phyloP scores from a whole-genome alignment of 2,329 filamentous ascomycete genomes.

The Stylonectria norvegica region DNA sequence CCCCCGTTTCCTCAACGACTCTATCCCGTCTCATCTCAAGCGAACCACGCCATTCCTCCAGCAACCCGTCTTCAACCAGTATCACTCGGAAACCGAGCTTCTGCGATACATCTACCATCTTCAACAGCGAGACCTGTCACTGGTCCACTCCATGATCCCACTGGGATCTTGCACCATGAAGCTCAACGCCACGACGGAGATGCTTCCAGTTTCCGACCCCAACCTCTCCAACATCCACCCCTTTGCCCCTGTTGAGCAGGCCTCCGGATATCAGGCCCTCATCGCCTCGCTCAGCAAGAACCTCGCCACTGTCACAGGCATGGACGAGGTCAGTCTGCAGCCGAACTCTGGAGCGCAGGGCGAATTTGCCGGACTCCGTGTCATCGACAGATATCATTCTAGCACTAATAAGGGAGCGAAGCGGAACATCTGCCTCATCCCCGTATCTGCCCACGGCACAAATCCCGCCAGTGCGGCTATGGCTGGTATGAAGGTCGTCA shows the following conservation, averaged over 20 bases:
- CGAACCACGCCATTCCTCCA: constrained; percentile 75
- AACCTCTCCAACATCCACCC: constrained; percentile 68
- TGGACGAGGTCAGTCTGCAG: constrained; percentile 83
- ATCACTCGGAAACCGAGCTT: constrained; percentile 93
- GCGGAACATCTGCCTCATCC: constrained; percentile 89
- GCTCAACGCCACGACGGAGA: constrained; percentile 89
- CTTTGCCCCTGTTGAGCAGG: constrained; percentile 64
- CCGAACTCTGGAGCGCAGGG: constrained; percentile 96
- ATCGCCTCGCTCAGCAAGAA: constrained; percentile 71
- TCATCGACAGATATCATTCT: constrained; percentile 82
- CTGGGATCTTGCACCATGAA: constrained; percentile 98
- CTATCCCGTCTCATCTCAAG: constrained; percentile 59
- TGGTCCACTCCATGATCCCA: constrained; percentile 96
- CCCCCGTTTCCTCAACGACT: constrained; percentile 24
- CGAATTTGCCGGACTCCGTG: constrained; percentile 84
- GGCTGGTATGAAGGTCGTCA: constrained; percentile 91
- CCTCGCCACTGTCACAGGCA: constrained; percentile 80
- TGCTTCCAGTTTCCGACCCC: constrained; percentile 64
- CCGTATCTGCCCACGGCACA: constrained; percentile 91
- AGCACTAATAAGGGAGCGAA: constrained; percentile 52
- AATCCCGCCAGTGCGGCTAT: constrained; percentile 94
- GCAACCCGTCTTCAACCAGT: constrained; percentile 90
- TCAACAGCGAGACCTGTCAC: constrained; percentile 88
- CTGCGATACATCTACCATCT: constrained; percentile 90
- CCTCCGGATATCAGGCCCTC: constrained; percentile 66